phyloP scores from a whole-genome alignment of 257 asterid species.

The Salvia splendens region DNA sequence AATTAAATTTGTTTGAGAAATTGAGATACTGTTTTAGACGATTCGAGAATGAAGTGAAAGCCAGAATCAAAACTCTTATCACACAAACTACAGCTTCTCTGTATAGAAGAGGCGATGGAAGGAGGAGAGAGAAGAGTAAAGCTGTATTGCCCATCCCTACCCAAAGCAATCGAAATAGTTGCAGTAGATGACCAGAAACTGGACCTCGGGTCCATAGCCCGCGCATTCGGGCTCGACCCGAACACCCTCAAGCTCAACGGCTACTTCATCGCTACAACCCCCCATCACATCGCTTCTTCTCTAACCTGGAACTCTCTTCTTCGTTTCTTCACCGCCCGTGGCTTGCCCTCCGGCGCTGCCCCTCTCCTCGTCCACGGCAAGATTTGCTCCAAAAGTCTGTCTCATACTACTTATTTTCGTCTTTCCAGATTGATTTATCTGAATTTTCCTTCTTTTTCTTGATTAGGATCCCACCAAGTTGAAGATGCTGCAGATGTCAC shows the following conservation, averaged over 20 bases:
- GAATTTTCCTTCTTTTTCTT: neutral
- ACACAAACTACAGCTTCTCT: neutral
- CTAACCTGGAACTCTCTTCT: conserved; percentile 87
- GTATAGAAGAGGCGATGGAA: conserved; percentile 30
- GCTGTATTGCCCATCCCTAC: conserved; percentile 53
- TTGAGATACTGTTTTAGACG: conserved; percentile 1
- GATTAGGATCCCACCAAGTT: conserved; percentile 42
- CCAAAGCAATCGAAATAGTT: conserved; percentile 46
- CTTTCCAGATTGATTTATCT: neutral
- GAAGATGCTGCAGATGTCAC: conserved; percentile 31
- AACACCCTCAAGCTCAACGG: conserved; percentile 71
- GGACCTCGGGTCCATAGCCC: conserved; percentile 72
- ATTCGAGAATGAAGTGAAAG: conserved; percentile 51
- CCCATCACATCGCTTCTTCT: conserved; percentile 71
- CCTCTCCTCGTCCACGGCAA: conserved; percentile 67
- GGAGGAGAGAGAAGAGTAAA: conserved; percentile 43
- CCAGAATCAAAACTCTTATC: neutral
- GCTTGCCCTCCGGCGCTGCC: conserved; percentile 62
- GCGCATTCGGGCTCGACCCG: conserved; percentile 81
- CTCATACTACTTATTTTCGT: no score
- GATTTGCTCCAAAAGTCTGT: conserved; percentile 55
- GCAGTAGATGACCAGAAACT: conserved; percentile 62
- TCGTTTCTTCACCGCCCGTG: conserved; percentile 71
- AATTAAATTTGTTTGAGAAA: neutral
- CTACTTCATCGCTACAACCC: conserved; percentile 34